Conservation (phyloP, 441 rosid species). For the Macaranga tanarius region DNA sequence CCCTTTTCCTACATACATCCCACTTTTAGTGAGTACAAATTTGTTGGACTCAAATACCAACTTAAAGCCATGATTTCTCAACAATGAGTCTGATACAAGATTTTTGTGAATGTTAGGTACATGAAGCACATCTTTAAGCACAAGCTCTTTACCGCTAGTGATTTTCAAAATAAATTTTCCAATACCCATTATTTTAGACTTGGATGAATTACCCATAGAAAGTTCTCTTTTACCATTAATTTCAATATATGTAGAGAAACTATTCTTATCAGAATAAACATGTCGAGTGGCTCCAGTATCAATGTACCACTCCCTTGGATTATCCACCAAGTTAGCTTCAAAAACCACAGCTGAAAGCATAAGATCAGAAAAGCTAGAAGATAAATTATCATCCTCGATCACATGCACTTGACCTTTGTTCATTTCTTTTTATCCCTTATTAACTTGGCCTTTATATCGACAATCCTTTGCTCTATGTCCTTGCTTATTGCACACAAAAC, state of each 20-base stretch:
- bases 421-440: not conserved
- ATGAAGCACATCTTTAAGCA: not conserved
- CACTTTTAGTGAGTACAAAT: constrained; percentile 5
- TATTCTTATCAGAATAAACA: not conserved
- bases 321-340: not conserved
- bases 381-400: not conserved
- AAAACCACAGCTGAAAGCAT: not conserved
- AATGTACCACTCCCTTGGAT: not conserved
- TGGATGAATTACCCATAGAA: too few relatives aligned
- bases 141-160: not conserved
- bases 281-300: not conserved
- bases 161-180: constrained; percentile 1
- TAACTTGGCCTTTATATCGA: not conserved
- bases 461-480: not conserved
- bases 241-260: not conserved
- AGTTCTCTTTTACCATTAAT: not conserved
- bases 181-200: not conserved
- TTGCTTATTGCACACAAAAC: not conserved
- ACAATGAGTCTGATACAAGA: not conserved
- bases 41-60: constrained; percentile 13
- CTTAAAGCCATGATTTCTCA: constrained; percentile 2
- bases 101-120: not conserved
- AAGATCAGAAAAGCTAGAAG: not conserved
- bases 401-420: constrained; percentile 3
- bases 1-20: constrained; percentile 8